Evolutionary conservation across 208 protist species (phyloP).

Genomic region (Leishmania amazonensis): DNA sequence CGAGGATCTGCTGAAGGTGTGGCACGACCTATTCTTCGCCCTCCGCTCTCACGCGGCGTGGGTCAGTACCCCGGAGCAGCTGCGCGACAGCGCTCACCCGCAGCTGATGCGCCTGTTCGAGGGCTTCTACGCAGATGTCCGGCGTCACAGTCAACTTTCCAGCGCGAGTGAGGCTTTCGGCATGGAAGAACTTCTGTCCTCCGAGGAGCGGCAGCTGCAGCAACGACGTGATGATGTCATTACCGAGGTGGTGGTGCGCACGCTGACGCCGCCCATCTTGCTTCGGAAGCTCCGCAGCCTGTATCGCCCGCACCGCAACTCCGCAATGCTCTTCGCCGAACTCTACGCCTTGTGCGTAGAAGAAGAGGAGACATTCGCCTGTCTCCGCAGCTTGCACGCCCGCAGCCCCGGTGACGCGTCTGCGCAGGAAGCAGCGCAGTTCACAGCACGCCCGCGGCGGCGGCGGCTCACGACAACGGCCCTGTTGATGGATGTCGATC

Average conservation of each 20-base stretch:
- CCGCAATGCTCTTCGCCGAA: constrained; percentile 29
- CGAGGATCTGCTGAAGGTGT: constrained; percentile 27
- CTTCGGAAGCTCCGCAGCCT: constrained; percentile 34
- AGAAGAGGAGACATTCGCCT: constrained; percentile 22
- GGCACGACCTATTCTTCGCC: constrained; percentile 61
- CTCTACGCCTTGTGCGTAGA: constrained; percentile 34
- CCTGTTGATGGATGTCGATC: constrained; percentile 55
- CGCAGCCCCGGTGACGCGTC: background rate
- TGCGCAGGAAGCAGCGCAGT: background rate
- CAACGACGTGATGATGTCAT: background rate
- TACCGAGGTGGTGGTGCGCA: constrained; percentile 10
- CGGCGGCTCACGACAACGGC: constrained; percentile 19
- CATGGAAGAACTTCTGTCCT: too few relatives aligned
- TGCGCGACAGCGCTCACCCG: constrained; percentile 20
- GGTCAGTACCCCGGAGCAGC: constrained; percentile 1
- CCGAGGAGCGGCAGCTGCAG: background rate
- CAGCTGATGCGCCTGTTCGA: constrained; percentile 23
- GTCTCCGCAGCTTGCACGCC: background rate
- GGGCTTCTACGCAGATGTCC: constrained; percentile 30
- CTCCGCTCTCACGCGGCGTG: constrained; percentile 31
- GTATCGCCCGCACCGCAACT: constrained; percentile 36
- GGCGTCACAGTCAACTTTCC: background rate
- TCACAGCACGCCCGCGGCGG: too few relatives aligned
- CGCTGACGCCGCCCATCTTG: constrained; percentile 41
- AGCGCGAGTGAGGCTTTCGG: background rate